Base-by-base conservation (phyloP, 257 asterid genomes). In the Penstemon davidsonii region DNA sequence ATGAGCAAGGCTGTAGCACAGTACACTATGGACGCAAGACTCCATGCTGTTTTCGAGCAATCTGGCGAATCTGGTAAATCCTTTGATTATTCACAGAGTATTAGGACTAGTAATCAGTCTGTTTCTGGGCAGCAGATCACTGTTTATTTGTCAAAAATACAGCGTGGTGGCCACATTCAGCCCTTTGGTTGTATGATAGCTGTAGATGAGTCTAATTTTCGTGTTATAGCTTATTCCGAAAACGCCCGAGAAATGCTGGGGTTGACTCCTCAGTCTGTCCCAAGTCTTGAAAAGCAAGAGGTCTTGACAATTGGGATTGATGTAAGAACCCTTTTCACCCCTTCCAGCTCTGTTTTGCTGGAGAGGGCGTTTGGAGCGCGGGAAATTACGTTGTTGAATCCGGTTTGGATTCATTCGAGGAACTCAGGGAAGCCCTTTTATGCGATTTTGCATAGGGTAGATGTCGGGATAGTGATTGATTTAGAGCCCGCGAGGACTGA, bases 151-250 rank as follows among this genome's bases (percentile, higher is more conserved):
- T 88, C 95, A 0, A 88, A 52, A 74, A 91, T 91, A 25, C 97
- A 91, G 68, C 83, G 97, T 1, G 97, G 96, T 18, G 96, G 97
- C 10, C 82, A 68, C 50, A 82, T 87, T 60, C 97, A 88, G 11
- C 89, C 96, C 18, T 88, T 80, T 68, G 97, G 97, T n/a, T 91
- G 95, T 67, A 85, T 80, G 91, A 80, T 91, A 12, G 87, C 87
- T 9, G 96, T 78, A 4, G 88, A 88, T 6, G 96, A 91, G 51
- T 70, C 72, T n/a, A 77, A 70, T 70, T 87, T 75, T 47, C 63
- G 85, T 0, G 81, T 90, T 0, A 64, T 86, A 9, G 90, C 86
- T 49, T 87, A 80, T 62, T 85, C 91, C 4, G 95, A 83, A 57
- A 90, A 88, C 72, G 91, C 96, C 0, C 72, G 80, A 0, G 92